Evolutionary conservation across 331 rosid species (phyloP).

Genomic region (Dryas integrifolia): DNA sequence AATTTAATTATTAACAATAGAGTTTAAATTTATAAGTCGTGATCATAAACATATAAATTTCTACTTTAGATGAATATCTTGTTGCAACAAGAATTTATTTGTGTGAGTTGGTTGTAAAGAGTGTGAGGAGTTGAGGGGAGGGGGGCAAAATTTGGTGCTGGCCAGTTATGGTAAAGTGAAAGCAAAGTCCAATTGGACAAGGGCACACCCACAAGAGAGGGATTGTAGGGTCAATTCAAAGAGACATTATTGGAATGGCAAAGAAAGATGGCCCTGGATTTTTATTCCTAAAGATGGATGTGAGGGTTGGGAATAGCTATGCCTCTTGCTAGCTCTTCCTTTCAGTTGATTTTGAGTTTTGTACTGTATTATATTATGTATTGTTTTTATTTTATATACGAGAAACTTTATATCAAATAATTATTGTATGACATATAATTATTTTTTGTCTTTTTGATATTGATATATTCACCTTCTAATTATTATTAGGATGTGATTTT

Average conservation of each 20-base stretch:
- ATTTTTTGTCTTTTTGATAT: too few relatives aligned
- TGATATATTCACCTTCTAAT: too few relatives aligned
- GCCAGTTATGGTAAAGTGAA: slow-evolving; percentile 12
- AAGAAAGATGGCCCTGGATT: slow-evolving; percentile 8
- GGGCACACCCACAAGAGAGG: slow-evolving; percentile 20
- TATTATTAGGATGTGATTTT: too few relatives aligned
- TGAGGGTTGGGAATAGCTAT: background rate
- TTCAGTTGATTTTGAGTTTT: background rate
- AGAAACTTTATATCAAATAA: too few relatives aligned
- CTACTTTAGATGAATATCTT: too few relatives aligned
- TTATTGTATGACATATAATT: too few relatives aligned
- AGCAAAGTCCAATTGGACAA: slow-evolving; percentile 27
- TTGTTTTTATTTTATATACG: too few relatives aligned
- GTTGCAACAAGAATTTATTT: too few relatives aligned
- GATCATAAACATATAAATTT: too few relatives aligned
- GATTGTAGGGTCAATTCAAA: slow-evolving; percentile 29
- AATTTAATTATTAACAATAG: too few relatives aligned
- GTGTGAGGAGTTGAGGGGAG: background rate
- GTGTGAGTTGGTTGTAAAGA: background rate
- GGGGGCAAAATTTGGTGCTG: background rate
- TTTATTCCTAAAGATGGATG: slow-evolving; percentile 19
- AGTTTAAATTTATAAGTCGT: too few relatives aligned
- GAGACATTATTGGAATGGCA: slow-evolving; percentile 23
- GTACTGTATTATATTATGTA: too few relatives aligned
- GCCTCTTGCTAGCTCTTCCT: background rate